These are phyloP conservation scores for Colletotrichum magnum DNA, from an alignment of 2,329 filamentous ascomycete species.

Conservation along the genomic window DNA sequence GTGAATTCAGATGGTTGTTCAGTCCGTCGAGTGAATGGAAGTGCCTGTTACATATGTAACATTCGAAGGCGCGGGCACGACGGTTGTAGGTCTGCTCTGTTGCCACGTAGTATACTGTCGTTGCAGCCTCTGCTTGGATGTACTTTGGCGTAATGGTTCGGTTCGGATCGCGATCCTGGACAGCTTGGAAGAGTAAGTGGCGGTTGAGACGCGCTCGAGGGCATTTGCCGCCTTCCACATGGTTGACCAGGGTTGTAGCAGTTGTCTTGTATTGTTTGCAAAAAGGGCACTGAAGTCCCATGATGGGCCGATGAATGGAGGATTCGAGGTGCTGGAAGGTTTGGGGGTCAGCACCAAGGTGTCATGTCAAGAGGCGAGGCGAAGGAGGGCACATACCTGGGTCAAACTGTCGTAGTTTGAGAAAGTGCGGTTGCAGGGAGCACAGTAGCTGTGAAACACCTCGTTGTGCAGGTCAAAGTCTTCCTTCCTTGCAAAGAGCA, in stretches of 20 bases:
- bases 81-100: constrained; percentile 57
- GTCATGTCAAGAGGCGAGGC: constrained; percentile 31
- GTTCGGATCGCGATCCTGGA: constrained; percentile 61
- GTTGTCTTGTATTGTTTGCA: constrained; percentile 62
- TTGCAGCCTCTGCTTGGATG: constrained; percentile 59
- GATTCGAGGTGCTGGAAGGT: constrained; percentile 68
- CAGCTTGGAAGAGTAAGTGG: constrained; percentile 59
- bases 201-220: constrained; percentile 61
- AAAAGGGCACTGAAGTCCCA: constrained; percentile 66
- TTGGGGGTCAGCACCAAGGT: neutral
- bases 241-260: constrained; percentile 67
- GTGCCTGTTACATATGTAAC: constrained; percentile 65
- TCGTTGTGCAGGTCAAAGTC: constrained; percentile 32
- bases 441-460: constrained; percentile 1
- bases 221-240: constrained; percentile 71
- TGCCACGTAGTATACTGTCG: constrained; percentile 50
- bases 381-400: neutral
- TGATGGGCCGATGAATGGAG: constrained; percentile 58
- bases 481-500: constrained; percentile 43
- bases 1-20: constrained; percentile 68
- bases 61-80: constrained; percentile 51
- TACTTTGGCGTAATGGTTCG: constrained; percentile 66
- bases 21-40: constrained; percentile 46
- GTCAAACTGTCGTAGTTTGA: neutral
- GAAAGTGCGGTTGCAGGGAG: neutral